A percentile compares a stretch with the other conserved stretches of the same genome.
Conservation (phyloP, 306 rosid genomes). For the Trifolium repens region DNA sequence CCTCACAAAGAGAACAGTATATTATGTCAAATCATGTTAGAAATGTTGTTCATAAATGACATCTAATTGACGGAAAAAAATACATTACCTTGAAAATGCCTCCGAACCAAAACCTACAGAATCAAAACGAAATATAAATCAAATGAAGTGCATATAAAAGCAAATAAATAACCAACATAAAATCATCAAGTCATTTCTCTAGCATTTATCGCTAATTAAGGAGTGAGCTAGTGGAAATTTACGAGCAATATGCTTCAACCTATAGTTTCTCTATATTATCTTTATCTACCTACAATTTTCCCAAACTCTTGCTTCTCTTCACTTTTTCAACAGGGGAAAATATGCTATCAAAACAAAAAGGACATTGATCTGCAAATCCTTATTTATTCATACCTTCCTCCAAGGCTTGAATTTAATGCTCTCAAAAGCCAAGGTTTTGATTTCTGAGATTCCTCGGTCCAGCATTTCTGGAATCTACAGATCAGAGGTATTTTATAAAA, state of each 20-base stretch:
- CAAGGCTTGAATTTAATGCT: constrained; percentile 83
- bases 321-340: constrained; percentile 23
- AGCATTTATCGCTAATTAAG: constrained; percentile 18
- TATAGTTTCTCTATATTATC: constrained; percentile 14
- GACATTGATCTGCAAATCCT: constrained; percentile 33
- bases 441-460: constrained; percentile 78
- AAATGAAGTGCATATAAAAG: constrained; percentile 29
- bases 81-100: constrained; percentile 87
- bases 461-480: constrained; percentile 79
- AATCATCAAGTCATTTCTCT: constrained; percentile 6
- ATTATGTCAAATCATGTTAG: constrained; percentile 30
- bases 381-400: constrained; percentile 69
- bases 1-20: constrained; percentile 15
- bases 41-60: background rate
- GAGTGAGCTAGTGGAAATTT: constrained; percentile 2
- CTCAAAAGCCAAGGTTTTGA: constrained; percentile 92
- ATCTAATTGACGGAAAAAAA: constrained; percentile 8
- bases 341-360: constrained; percentile 7
- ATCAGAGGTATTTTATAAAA: constrained; percentile 35
- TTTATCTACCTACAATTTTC: constrained; percentile 33
- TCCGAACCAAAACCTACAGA: constrained; percentile 94
- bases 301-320: constrained; percentile 6
- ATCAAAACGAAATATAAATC: constrained; percentile 38
- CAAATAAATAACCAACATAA: constrained; percentile 13
- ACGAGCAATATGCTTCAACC: constrained; percentile 24